Percentiles rank a stretch among this genome's conserved stretches.
phyloP scores from a whole-genome alignment of 345 rosid species.

The Anacardium occidentale region DNA sequence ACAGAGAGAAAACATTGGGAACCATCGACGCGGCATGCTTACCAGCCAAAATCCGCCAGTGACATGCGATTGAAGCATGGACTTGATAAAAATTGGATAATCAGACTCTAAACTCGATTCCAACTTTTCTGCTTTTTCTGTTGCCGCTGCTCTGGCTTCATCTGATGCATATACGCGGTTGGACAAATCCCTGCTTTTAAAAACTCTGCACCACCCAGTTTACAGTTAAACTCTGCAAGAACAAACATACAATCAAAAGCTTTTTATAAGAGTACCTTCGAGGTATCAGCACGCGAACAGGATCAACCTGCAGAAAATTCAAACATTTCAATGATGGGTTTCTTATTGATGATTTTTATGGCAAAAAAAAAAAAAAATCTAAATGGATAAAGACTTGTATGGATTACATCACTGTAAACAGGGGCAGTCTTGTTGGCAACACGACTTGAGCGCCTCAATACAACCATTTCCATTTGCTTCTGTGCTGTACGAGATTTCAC shows the following conservation, averaged over 20 bases:
- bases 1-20: neutral
- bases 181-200: conserved; percentile 42
- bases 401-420: conserved; percentile 58
- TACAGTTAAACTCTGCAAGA: neutral
- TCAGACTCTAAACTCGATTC: conserved; percentile 44
- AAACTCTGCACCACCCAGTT: conserved; percentile 24
- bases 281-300: conserved; percentile 38
- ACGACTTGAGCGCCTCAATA: conserved; percentile 69
- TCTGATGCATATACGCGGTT: conserved; percentile 60
- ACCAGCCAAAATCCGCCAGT: conserved; percentile 97
- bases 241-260: conserved; percentile 1
- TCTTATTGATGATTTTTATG: too few species aligned
- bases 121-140: conserved; percentile 60
- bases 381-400: neutral
- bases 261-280: conserved; percentile 33
- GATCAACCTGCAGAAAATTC: conserved; percentile 32
- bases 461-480: conserved; percentile 47
- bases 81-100: conserved; percentile 54
- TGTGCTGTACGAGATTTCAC: conserved; percentile 31
- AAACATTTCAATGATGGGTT: neutral
- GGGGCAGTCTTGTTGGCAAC: conserved; percentile 48
- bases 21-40: conserved; percentile 8
- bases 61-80: conserved; percentile 90
- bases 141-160: conserved; percentile 52
- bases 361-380: neutral